Conservation (phyloP, 176 grass and related monocot species). For the Zoysia pacifica region DNA sequence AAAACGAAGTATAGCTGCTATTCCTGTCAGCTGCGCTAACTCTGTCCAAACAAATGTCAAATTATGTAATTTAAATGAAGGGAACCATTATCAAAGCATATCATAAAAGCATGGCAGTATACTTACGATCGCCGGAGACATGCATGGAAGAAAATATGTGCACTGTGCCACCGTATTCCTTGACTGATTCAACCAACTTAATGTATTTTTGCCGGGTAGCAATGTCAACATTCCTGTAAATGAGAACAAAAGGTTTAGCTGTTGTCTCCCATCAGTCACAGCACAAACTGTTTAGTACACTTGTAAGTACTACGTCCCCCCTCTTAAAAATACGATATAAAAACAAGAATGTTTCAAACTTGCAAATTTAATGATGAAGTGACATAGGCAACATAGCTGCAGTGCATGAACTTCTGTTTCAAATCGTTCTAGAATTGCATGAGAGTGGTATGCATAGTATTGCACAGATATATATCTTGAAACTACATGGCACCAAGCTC, state of each 20-base stretch:
- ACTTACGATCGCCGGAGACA: conserved; percentile 91
- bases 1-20: conserved; percentile 89
- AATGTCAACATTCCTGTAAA: conserved; percentile 72
- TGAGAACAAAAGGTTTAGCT: conserved; percentile 25
- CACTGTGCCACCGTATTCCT: conserved; percentile 70
- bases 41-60: conserved; percentile 53
- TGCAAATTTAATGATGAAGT: not conserved
- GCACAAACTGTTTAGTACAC: not conserved
- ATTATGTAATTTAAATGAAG: conserved; percentile 28
- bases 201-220: conserved; percentile 74
- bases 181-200: conserved; percentile 70
- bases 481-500: not conserved
- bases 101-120: not conserved
- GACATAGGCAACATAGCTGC: conserved; percentile 26
- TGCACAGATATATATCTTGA: not conserved
- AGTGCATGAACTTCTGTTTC: not conserved
- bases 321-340: not conserved
- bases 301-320: not conserved
- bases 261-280: conserved; percentile 11
- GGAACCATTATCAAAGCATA: not conserved
- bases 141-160: conserved; percentile 97
- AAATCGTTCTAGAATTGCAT: not conserved
- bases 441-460: not conserved
- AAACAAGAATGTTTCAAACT: not conserved
- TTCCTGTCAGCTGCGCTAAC: conserved; percentile 75